Percentiles rank a stretch among this genome's conserved stretches.
phyloP scores from a whole-genome alignment of 108 stramenopile species.

The Skeletonema tropicum region DNA sequence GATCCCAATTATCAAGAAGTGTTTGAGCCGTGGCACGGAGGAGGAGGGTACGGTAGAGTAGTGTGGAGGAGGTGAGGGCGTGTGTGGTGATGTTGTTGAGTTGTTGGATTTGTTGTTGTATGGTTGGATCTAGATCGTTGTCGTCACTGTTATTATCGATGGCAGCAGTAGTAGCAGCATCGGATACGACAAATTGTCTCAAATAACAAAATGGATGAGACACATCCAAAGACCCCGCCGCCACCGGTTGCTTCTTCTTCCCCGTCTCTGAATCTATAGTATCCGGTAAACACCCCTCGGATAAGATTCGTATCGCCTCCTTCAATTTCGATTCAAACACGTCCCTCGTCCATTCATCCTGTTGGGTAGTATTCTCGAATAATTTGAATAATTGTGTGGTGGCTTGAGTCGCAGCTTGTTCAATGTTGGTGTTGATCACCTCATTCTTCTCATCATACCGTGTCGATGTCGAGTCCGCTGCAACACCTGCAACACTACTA shows the following conservation, averaged over 20 bases:
- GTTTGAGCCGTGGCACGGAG: constrained; percentile 44
- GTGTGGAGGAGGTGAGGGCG: constrained; percentile 36
- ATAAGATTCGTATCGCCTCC: constrained; percentile 44
- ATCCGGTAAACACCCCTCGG: background rate
- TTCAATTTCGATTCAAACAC: constrained; percentile 50
- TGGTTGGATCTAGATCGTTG: constrained; percentile 6
- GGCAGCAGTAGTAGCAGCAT: background rate
- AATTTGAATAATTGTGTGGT: constrained; percentile 28
- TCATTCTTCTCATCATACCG: background rate
- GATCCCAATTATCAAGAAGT: constrained; percentile 56
- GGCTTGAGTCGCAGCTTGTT: constrained; percentile 7
- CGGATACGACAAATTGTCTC: constrained; percentile 22
- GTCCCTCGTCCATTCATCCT: constrained; percentile 12
- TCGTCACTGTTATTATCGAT: background rate
- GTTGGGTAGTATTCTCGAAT: constrained; percentile 15
- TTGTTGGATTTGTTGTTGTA: constrained; percentile 18
- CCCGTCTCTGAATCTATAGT: too few species aligned
- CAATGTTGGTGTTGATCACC: background rate
- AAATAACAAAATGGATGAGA: constrained; percentile 38
- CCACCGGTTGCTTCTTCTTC: constrained; percentile 2
- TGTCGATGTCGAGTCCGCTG: too few species aligned
- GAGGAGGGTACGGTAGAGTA: constrained; percentile 40
- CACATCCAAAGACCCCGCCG: constrained; percentile 36
- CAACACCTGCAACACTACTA: background rate
- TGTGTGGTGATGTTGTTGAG: constrained; percentile 24